Evolutionary conservation across 352 stramenopile genomes (phyloP).

Genomic region (Achlya hypogyna): DNA sequence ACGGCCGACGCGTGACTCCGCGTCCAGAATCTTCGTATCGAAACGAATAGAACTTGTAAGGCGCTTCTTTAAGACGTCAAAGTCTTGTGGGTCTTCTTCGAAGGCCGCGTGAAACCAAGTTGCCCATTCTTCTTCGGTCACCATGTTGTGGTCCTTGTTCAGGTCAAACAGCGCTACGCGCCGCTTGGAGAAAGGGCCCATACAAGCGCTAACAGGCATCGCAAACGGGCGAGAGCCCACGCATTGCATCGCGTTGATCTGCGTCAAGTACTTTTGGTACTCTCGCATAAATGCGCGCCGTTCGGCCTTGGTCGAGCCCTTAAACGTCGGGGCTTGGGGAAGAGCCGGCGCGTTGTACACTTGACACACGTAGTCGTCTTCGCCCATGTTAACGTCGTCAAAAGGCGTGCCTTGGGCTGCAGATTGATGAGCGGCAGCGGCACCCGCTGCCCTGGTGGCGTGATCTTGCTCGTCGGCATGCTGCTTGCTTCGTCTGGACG

Average conservation of each 20-base stretch:
- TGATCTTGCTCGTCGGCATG: neutral
- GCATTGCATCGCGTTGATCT: conserved; percentile 8
- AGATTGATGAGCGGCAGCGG: no score
- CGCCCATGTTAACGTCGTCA: conserved; percentile 5
- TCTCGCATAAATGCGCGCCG: conserved; percentile 4
- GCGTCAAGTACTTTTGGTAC: conserved; percentile 10
- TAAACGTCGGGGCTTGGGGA: conserved; percentile 5
- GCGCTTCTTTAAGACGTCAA: conserved; percentile 9
- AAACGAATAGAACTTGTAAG: conserved; percentile 2
- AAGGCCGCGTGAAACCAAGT: conserved; percentile 11
- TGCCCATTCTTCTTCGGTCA: conserved; percentile 5
- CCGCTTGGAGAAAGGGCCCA: conserved; percentile 8
- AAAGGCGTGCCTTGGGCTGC: no score
- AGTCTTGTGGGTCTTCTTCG: conserved; percentile 1
- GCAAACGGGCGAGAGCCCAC: conserved; percentile 1
- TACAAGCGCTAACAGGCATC: conserved; percentile 9
- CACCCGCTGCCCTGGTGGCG: no score
- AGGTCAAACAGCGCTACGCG: conserved; percentile 2
- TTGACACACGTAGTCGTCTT: neutral
- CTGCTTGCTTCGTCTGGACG: neutral
- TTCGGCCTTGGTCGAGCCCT: conserved; percentile 7
- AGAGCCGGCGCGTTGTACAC: conserved; percentile 5
- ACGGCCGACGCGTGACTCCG: conserved; percentile 3
- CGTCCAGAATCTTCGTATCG: conserved; percentile 15
- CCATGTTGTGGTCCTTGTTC: conserved; percentile 4